A percentile compares a stretch with the other conserved stretches of the same genome.
phyloP scores from a whole-genome alignment of 305 asterid species.

The Lippia alba region DNA sequence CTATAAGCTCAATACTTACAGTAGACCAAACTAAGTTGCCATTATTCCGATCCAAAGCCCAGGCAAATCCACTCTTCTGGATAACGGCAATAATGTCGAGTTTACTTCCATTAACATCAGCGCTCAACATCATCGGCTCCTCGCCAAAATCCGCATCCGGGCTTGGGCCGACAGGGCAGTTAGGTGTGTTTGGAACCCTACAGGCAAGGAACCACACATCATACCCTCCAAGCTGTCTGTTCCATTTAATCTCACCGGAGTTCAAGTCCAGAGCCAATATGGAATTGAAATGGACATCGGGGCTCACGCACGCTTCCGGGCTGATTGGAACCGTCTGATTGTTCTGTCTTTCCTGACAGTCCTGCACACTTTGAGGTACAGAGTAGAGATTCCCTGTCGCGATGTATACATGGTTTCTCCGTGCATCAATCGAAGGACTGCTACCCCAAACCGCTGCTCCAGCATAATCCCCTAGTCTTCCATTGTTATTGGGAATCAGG shows the following conservation, averaged over 20 bases:
- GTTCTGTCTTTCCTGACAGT: conserved; percentile 47
- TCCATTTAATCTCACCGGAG: conserved; percentile 52
- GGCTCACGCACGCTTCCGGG: conserved; percentile 50
- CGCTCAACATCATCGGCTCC: conserved; percentile 72
- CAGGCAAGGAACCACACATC: conserved; percentile 64
- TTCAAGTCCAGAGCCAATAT: conserved; percentile 53
- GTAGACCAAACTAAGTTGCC: conserved; percentile 57
- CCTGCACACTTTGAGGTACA: conserved; percentile 42
- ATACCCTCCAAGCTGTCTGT: conserved; percentile 61
- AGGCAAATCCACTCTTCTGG: conserved; percentile 65
- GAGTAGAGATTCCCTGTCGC: conserved; percentile 67
- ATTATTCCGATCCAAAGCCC: conserved; percentile 55
- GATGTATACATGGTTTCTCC: too few species aligned
- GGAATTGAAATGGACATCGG: conserved; percentile 53
- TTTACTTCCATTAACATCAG: conserved; percentile 35
- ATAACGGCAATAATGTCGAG: conserved; percentile 55
- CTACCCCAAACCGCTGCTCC: conserved; percentile 72
- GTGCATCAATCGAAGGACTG: conserved; percentile 59
- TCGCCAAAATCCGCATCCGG: conserved; percentile 61
- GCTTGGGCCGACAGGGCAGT: conserved; percentile 57
- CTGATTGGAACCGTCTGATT: conserved; percentile 44
- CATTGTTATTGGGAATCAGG: conserved; percentile 53
- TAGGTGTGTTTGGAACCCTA: conserved; percentile 36
- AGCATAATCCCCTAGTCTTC: conserved; percentile 43
- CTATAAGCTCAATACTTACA: conserved; percentile 23